Percentiles rank a stretch among this genome's conserved stretches.
Evolutionary conservation across 768 basidiomycete genomes (phyloP).

Genomic region (Lactarius indigo): DNA sequence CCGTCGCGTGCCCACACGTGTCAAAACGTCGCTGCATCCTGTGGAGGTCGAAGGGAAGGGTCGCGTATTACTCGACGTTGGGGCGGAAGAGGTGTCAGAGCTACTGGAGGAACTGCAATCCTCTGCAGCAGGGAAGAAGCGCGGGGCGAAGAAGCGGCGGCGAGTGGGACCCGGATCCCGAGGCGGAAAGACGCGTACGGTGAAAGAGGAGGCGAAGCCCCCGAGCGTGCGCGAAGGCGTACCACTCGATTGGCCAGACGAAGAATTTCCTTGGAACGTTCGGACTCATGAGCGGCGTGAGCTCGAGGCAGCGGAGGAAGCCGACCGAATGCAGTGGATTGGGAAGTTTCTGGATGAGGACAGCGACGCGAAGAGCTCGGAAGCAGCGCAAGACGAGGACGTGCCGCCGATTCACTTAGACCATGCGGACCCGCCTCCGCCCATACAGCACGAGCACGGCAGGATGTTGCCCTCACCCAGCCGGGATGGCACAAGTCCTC

Average conservation of each 20-base stretch:
- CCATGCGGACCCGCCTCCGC: constrained; percentile 31
- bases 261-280: constrained; percentile 74
- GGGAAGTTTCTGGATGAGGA: constrained; percentile 71
- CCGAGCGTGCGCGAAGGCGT: constrained; percentile 11
- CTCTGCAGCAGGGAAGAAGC: constrained; percentile 38
- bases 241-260: constrained; percentile 75
- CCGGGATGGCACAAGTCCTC: constrained; percentile 34
- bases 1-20: constrained; percentile 31
- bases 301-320: constrained; percentile 49
- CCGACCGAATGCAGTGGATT: constrained; percentile 61
- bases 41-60: constrained; percentile 67
- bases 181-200: constrained; percentile 12
- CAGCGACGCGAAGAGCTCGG: constrained; percentile 50
- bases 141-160: constrained; percentile 47
- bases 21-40: constrained; percentile 47
- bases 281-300: constrained; percentile 54
- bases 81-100: constrained; percentile 40
- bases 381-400: constrained; percentile 35
- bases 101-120: constrained; percentile 23
- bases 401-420: constrained; percentile 33
- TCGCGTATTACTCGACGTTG: constrained; percentile 61
- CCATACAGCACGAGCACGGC: constrained; percentile 44
- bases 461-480: constrained; percentile 57
- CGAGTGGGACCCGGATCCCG: constrained; percentile 31
- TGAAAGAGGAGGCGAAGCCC: constrained; percentile 1